These are phyloP conservation scores for Penicillium rolfsii DNA, from an alignment of 2,329 filamentous ascomycete genomes.

Conservation along the genomic window DNA sequence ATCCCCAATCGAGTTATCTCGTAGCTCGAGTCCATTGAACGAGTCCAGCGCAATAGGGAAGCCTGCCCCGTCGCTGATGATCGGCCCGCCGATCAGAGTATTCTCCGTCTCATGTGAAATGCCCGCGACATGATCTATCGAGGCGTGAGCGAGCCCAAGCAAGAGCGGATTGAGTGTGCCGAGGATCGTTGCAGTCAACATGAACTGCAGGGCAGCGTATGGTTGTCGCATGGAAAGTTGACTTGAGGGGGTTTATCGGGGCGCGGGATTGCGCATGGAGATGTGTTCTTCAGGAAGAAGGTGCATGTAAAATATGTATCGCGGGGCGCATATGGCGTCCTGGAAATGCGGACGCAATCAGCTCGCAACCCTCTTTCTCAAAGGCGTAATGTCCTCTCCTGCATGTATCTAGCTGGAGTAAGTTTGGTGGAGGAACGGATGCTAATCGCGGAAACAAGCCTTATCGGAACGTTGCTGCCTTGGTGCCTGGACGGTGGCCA, in stretches of 20 bases:
- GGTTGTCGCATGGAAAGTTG: slow-evolving; percentile 48
- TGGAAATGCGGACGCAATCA: slow-evolving; percentile 8
- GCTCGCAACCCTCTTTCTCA: slow-evolving; percentile 10
- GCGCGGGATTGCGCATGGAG: slow-evolving; percentile 15
- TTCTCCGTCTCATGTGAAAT: slow-evolving; percentile 52
- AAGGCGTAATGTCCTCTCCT: slow-evolving; percentile 4
- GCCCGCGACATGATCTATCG: slow-evolving; percentile 67
- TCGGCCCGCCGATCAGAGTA: slow-evolving; percentile 42
- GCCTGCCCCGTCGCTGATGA: slow-evolving; percentile 39
- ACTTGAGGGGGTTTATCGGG: slow-evolving; percentile 8
- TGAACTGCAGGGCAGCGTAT: slow-evolving; percentile 71
- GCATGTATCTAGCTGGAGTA: slow-evolving; percentile 13
- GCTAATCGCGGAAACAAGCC: slow-evolving; percentile 15
- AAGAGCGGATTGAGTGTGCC: slow-evolving; percentile 59
- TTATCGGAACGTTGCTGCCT: slow-evolving; percentile 21
- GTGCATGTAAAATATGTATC: not conserved
- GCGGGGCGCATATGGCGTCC: slow-evolving; percentile 7
- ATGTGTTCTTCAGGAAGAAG: not conserved
- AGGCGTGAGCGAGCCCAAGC: slow-evolving; percentile 60
- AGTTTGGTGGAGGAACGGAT: slow-evolving; percentile 5
- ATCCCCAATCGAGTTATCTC: slow-evolving; percentile 36
- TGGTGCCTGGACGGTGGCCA: slow-evolving; percentile 17
- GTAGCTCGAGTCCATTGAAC: slow-evolving; percentile 37
- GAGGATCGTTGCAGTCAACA: slow-evolving; percentile 68
- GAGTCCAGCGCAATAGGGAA: slow-evolving; percentile 33